Percentiles rank a stretch among this genome's conserved stretches.
Conservation (phyloP, 768 basidiomycete species). For the Galerina marginata region DNA sequence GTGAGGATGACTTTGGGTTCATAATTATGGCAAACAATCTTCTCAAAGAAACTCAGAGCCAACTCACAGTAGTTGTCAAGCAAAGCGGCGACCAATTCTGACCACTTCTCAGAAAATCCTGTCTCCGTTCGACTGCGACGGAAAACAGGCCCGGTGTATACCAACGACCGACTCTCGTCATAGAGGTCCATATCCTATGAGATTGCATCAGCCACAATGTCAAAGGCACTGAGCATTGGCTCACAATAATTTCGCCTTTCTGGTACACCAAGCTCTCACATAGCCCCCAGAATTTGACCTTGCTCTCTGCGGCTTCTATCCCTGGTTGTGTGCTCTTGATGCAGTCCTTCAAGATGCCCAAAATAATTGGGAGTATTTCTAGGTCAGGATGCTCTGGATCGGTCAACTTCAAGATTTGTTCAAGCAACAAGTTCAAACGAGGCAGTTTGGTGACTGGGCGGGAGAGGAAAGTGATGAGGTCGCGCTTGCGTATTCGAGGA, state of each 20-base stretch:
- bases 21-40: not conserved
- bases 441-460: conserved; percentile 90
- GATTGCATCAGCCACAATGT: not conserved
- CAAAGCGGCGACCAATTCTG: conserved; percentile 66
- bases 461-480: conserved; percentile 81
- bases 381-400: conserved; percentile 77
- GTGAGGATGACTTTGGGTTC: conserved; percentile 63
- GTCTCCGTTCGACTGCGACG: conserved; percentile 68
- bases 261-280: conserved; percentile 77
- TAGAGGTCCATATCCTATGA: conserved; percentile 82
- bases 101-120: conserved; percentile 68
- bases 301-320: conserved; percentile 88
- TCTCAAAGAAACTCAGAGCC: not conserved
- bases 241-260: conserved; percentile 82
- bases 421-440: conserved; percentile 74
- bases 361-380: conserved; percentile 75
- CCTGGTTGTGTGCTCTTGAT: conserved; percentile 90
- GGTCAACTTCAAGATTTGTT: conserved; percentile 70
- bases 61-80: conserved; percentile 79
- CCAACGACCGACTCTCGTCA: conserved; percentile 73
- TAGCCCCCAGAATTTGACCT: conserved; percentile 86
- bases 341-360: conserved; percentile 69
- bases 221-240: conserved; percentile 21
- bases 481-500: conserved; percentile 73
- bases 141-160: conserved; percentile 68